These are phyloP conservation scores for Auricularia cornea DNA, from an alignment of 768 basidiomycete species.

Conservation along the genomic window DNA sequence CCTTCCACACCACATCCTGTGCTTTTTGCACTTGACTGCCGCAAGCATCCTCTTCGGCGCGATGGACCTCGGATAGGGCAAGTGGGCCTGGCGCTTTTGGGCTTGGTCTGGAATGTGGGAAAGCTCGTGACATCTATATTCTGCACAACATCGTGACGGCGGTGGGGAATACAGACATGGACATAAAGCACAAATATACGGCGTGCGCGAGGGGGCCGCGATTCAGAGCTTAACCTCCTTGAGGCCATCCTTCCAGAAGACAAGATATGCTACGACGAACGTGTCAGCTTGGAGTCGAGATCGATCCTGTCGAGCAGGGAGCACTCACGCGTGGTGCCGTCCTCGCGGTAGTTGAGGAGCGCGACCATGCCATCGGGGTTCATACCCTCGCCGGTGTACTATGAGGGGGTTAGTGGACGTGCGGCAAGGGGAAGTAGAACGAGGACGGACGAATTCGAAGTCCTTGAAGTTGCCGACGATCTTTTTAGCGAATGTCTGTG, in stretches of 20 bases:
- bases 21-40: no score
- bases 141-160: no score
- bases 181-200: no score
- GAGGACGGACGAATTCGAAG: constrained; percentile 72
- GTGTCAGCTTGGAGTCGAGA: not conserved
- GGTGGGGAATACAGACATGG: no score
- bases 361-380: constrained; percentile 90
- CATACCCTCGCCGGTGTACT: constrained; percentile 71
- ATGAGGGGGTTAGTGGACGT: constrained; percentile 4
- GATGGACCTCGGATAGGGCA: no score
- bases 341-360: constrained; percentile 88
- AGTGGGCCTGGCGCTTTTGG: no score
- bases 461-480: constrained; percentile 85
- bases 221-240: constrained; percentile 64
- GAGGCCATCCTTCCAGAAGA: constrained; percentile 93
- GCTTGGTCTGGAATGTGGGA: no score
- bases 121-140: no score
- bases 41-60: no score
- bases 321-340: constrained; percentile 71
- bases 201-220: not conserved
- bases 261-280: constrained; percentile 61
- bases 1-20: no score
- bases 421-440: not conserved
- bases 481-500: constrained; percentile 75
- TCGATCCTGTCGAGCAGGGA: not conserved